Percentiles rank a stretch among this genome's conserved stretches.
Conservation (phyloP, 2,329 filamentous ascomycete species). For the Fusarium mangiferae region DNA sequence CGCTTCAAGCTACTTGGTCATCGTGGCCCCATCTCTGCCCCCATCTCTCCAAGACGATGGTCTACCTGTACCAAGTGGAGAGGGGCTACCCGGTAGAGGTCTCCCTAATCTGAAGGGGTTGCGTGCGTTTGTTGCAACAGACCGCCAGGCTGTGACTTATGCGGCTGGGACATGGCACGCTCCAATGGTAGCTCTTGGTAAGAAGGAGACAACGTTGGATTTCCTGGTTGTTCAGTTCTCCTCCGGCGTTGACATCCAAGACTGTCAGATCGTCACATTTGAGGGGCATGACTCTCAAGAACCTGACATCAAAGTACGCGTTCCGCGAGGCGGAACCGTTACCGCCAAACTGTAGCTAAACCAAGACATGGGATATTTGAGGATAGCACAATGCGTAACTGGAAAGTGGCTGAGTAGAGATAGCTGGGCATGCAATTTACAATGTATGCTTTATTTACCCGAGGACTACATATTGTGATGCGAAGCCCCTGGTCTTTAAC, state of each 20-base stretch:
- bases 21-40: slow-evolving; percentile 84
- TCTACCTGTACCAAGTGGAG: slow-evolving; percentile 44
- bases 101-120: slow-evolving; percentile 78
- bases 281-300: slow-evolving; percentile 49
- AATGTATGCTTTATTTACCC: background rate
- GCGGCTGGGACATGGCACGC: slow-evolving; percentile 94
- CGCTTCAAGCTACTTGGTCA: slow-evolving; percentile 75
- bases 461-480: background rate
- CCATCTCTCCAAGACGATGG: slow-evolving; percentile 44
- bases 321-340: slow-evolving; percentile 24
- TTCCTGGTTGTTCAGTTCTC: slow-evolving; percentile 92
- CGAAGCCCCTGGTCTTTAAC: background rate
- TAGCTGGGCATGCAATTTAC: slow-evolving; percentile 12
- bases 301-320: slow-evolving; percentile 52
- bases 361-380: slow-evolving; percentile 20
- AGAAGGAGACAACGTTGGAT: slow-evolving; percentile 68
- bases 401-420: slow-evolving; percentile 26
- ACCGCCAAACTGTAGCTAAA: slow-evolving; percentile 22
- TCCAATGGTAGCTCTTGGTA: slow-evolving; percentile 89
- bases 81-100: slow-evolving; percentile 66
- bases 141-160: slow-evolving; percentile 89
- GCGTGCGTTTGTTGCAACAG: slow-evolving; percentile 81
- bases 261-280: slow-evolving; percentile 82
- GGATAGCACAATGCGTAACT: slow-evolving; percentile 22
- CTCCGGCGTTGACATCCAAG: slow-evolving; percentile 83